A percentile compares a stretch with the other conserved stretches of the same genome.
These are phyloP conservation scores for Fagus sylvatica DNA, from an alignment of 306 rosid species.

Conservation along the genomic window DNA sequence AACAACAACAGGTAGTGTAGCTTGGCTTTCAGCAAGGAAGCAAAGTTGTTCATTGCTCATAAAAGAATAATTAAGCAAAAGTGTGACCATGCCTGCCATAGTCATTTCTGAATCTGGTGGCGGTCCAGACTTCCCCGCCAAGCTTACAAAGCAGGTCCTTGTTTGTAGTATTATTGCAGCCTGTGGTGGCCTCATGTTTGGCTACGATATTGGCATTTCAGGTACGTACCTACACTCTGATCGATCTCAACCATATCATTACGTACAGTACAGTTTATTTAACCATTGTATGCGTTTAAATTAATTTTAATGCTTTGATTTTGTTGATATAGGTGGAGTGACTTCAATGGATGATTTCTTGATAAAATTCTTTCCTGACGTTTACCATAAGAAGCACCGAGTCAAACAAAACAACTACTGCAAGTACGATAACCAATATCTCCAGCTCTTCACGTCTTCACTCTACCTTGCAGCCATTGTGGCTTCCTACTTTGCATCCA, in stretches of 20 bases:
- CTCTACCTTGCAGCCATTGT: slow-evolving; percentile 39
- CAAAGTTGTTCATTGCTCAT: too few species aligned
- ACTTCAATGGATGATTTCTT: slow-evolving; percentile 43
- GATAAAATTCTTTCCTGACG: slow-evolving; percentile 25
- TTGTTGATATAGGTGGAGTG: slow-evolving; percentile 27
- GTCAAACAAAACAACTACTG: slow-evolving; percentile 34
- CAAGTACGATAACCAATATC: slow-evolving; percentile 25
- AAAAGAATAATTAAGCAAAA: background rate
- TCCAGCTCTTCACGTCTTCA: slow-evolving; percentile 42
- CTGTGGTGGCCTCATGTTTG: slow-evolving; percentile 41
- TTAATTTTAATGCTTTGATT: background rate
- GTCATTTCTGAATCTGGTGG: slow-evolving; percentile 11
- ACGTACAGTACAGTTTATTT: too few species aligned
- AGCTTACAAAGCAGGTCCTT: slow-evolving; percentile 34
- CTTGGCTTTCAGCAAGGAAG: background rate
- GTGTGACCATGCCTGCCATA: slow-evolving; percentile 21
- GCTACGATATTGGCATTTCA: slow-evolving; percentile 47
- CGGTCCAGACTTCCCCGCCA: slow-evolving; percentile 23
- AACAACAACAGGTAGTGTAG: too few species aligned
- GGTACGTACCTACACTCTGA: slow-evolving; percentile 3
- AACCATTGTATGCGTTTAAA: too few species aligned
- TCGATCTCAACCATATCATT: background rate
- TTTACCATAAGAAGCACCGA: slow-evolving; percentile 23
- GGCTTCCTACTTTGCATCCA: slow-evolving; percentile 28
- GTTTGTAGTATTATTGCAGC: slow-evolving; percentile 32